Base-by-base conservation (phyloP, 2,329 filamentous ascomycete species). In the Lecanicillium sp. region DNA sequence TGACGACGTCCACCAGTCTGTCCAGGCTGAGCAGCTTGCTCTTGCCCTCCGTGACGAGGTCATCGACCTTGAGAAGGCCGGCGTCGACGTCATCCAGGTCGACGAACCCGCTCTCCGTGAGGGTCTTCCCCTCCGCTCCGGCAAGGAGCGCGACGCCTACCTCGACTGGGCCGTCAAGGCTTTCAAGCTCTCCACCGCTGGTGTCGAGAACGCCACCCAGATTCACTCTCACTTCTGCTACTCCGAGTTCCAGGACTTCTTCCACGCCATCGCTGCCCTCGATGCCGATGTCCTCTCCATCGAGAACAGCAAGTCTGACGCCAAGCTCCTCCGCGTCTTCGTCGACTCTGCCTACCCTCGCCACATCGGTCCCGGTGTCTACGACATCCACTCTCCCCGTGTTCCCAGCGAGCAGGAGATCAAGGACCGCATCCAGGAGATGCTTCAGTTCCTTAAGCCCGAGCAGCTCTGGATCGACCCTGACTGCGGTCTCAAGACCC, bases 141-240 rank as follows among this genome's bases (percentile, higher is more conserved):
- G 93, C 65, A 83, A 86, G 72, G 93, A 96, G 80, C 91, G 93
- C 68, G 89, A 95, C 69, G 88, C 88, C 65, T 98, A 98, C 83
- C 84, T 98, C 60, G 77, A 86, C 62, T 98, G 93, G 93, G 93
- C 93, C 53, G 93, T 98, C 64, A 85, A 95, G 76, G 90, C 90
- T 62, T 98, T 98, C 90, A 90, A 88, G 70, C 88, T 98, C 59
- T 84, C 91, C 58, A 94, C 90, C 62, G 84, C 90, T 52, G 93
- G 90, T 69, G 91, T 98, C 53, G 75, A 90, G 74, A 89, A 98
- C 72, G 87, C 86, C 51, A 98, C 93, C 59, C 93, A 98, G 81
- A 96, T 98, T 71, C 93, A 98, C 86, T 96, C 90, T 56, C 93
- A 98, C 81, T 98, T 98, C 87, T 98, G 93, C 74, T 98, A 98